Evolutionary conservation across 371 early-diverging fungal species (phyloP).

Genomic region (Nosema granulosis): DNA sequence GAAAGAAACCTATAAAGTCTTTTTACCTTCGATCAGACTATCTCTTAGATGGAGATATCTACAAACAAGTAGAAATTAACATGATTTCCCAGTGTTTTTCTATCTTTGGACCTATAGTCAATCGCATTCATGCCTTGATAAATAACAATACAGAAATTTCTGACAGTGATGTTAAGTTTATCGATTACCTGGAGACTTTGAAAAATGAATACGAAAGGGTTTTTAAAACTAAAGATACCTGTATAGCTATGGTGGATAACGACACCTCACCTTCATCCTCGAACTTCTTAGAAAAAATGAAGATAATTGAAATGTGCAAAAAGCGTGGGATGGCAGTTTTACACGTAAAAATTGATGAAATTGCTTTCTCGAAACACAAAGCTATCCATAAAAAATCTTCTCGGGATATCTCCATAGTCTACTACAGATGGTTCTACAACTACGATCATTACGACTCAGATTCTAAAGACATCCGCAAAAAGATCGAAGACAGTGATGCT

Average conservation of each 20-base stretch:
- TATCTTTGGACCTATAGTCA: slow-evolving; percentile 22
- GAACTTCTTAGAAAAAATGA: slow-evolving; percentile 50
- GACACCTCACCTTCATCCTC: neutral
- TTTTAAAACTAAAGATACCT: slow-evolving; percentile 12
- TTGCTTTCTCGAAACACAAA: neutral
- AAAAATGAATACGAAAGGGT: slow-evolving; percentile 5
- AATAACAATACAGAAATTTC: slow-evolving; percentile 4
- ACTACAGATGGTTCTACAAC: slow-evolving; percentile 60
- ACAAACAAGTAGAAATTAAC: slow-evolving; percentile 59
- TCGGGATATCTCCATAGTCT: slow-evolving; percentile 27
- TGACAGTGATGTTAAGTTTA: slow-evolving; percentile 29
- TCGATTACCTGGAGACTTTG: neutral
- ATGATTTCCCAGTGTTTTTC: slow-evolving; percentile 48
- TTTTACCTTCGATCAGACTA: slow-evolving; percentile 49
- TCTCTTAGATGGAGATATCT: slow-evolving; percentile 23
- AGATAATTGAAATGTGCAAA: slow-evolving; percentile 23
- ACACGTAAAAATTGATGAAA: slow-evolving; percentile 40
- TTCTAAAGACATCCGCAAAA: slow-evolving; percentile 27
- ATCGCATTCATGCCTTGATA: slow-evolving; percentile 33
- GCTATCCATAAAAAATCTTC: neutral
- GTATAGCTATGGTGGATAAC: slow-evolving; percentile 41
- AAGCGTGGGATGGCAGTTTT: slow-evolving; percentile 15
- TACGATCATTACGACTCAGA: slow-evolving; percentile 47
- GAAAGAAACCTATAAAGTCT: slow-evolving; percentile 5
- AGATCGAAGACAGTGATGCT: slow-evolving; percentile 32